Conservation (phyloP, 2,329 filamentous ascomycete species). For the Pseudogymnoascus sp. region DNA sequence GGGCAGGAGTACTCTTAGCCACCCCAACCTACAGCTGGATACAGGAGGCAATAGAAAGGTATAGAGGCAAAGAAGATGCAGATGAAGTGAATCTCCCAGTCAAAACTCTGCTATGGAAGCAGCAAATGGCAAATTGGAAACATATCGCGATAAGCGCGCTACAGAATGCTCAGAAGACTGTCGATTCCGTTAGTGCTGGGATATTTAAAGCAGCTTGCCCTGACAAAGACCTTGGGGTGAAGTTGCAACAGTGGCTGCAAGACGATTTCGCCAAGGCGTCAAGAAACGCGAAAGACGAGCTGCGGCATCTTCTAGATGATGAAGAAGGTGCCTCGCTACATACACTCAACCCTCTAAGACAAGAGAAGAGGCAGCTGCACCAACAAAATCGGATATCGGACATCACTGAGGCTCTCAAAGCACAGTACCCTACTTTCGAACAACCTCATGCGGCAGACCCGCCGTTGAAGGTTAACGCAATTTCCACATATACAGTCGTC, state of each 20-base stretch:
- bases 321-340: constrained; percentile 13
- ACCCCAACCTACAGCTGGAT: constrained; percentile 16
- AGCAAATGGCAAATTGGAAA: constrained; percentile 14
- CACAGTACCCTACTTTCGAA: background rate
- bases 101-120: constrained; percentile 14
- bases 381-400: constrained; percentile 9
- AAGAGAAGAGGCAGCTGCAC: background rate
- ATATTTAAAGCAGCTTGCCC: constrained; percentile 15
- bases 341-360: constrained; percentile 14
- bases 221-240: constrained; percentile 12
- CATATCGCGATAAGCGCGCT: constrained; percentile 12
- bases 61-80: constrained; percentile 14
- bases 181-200: constrained; percentile 10
- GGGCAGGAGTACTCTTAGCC: constrained; percentile 10
- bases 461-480: constrained; percentile 1
- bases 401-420: constrained; percentile 4
- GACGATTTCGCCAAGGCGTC: constrained; percentile 12
- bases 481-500: background rate
- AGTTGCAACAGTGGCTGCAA: constrained; percentile 15
- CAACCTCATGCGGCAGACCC: constrained; percentile 8
- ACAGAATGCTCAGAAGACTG: constrained; percentile 10
- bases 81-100: constrained; percentile 16
- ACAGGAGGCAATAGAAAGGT: constrained; percentile 10
- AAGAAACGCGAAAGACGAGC: constrained; percentile 12
- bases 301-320: constrained; percentile 13